Conservation (phyloP, 2,329 filamentous ascomycete genomes). For the Zymoseptoria tritici region DNA sequence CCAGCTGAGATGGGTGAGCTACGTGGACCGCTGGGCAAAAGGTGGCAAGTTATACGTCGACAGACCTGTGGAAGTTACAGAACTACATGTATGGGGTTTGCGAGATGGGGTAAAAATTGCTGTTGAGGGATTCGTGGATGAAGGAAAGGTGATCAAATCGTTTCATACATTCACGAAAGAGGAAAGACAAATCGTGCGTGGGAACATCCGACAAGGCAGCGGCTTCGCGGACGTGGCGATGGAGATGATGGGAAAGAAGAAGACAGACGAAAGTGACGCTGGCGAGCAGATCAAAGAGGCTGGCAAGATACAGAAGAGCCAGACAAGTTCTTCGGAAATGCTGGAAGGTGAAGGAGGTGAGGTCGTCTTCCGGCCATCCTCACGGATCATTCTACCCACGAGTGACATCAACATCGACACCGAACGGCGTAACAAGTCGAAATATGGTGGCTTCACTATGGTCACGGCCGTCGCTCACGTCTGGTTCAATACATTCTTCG, state of each 20-base stretch:
- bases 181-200: conserved; percentile 62
- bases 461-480: conserved; percentile 89
- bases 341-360: conserved; percentile 49
- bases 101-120: conserved; percentile 80
- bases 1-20: conserved; percentile 78
- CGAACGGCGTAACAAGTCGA: conserved; percentile 74
- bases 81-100: conserved; percentile 85
- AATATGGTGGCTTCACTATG: conserved; percentile 71
- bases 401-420: conserved; percentile 88
- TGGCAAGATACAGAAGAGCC: conserved; percentile 12
- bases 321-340: conserved; percentile 31
- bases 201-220: conserved; percentile 40
- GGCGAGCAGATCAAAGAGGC: conserved; percentile 14
- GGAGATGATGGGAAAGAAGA: conserved; percentile 35
- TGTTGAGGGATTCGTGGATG: conserved; percentile 78
- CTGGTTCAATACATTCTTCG: conserved; percentile 95
- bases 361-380: conserved; percentile 68
- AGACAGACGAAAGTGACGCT: conserved; percentile 14
- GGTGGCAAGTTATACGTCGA: conserved; percentile 64
- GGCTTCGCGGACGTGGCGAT: conserved; percentile 40
- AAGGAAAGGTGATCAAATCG: conserved; percentile 75
- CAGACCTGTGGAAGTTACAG: conserved; percentile 71
- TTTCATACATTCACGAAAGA: conserved; percentile 71
- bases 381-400: conserved; percentile 63
- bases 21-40: conserved; percentile 80